Evolutionary conservation across 75 land plant genomes (phyloP).

Genomic region (Larix kaempferi): DNA sequence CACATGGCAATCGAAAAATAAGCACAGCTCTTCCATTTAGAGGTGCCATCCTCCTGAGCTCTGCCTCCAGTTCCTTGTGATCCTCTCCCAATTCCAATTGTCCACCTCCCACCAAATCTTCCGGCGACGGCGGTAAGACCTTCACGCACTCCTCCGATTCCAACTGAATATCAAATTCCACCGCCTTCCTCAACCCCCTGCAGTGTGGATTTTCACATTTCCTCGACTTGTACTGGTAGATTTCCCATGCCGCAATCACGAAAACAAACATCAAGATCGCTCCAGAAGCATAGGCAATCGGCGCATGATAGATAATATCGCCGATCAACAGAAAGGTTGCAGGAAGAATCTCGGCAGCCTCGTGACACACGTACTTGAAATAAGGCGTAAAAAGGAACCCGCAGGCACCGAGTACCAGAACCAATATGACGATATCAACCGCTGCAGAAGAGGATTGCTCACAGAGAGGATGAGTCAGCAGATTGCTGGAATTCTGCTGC

Average conservation of each 20-base stretch:
- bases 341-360: conserved; percentile 41
- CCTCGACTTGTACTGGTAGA: conserved; percentile 42
- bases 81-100: conserved; percentile 52
- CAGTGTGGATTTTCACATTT: conserved; percentile 74
- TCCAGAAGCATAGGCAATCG: conserved; percentile 48
- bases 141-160: conserved; percentile 79
- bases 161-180: conserved; percentile 78
- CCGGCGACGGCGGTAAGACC: conserved; percentile 19
- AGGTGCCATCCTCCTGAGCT: conserved; percentile 79
- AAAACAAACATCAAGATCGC: conserved; percentile 34
- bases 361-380: conserved; percentile 41
- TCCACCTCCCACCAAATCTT: conserved; percentile 29
- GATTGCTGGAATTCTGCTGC: conserved; percentile 11
- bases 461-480: conserved; percentile 45
- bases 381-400: conserved; percentile 63
- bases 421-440: conserved; percentile 52
- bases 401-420: conserved; percentile 55
- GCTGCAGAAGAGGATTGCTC: conserved; percentile 63
- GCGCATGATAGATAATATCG: conserved; percentile 44
- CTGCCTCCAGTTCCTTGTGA: conserved; percentile 80
- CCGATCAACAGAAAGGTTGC: conserved; percentile 33
- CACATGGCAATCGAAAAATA: conserved; percentile 68
- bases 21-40: conserved; percentile 81
- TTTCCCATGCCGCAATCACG: conserved; percentile 39
- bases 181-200: conserved; percentile 69